A percentile compares a stretch with the other conserved stretches of the same genome.
These are phyloP conservation scores for Pneumocystis jirovecii DNA, from an alignment of 1,139 yeast species.

Conservation along the genomic window DNA sequence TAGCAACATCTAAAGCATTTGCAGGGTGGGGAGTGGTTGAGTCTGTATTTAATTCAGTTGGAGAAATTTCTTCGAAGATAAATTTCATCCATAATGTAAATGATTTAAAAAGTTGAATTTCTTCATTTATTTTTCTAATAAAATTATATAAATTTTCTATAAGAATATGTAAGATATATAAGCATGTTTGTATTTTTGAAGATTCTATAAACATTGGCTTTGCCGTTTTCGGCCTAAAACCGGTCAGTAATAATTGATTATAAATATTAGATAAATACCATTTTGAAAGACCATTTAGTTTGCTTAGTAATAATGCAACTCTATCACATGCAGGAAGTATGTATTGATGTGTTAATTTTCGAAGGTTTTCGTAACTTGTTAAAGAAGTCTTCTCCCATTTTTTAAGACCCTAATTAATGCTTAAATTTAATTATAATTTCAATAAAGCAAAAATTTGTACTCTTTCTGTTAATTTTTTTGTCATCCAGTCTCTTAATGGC, in stretches of 20 bases:
- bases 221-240: not conserved
- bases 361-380: constrained; percentile 33
- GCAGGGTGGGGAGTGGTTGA: not conserved
- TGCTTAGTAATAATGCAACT: constrained; percentile 30
- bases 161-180: not conserved
- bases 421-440: not conserved
- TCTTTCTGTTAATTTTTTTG: constrained; percentile 41
- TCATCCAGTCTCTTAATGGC: constrained; percentile 34
- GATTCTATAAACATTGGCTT: not conserved
- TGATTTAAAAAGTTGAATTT: constrained; percentile 10
- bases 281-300: constrained; percentile 1
- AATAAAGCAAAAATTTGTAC: not conserved
- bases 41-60: not conserved
- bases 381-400: constrained; percentile 40
- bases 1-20: not conserved
- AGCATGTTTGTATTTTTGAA: not conserved
- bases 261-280: not conserved
- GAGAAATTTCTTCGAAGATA: constrained; percentile 10
- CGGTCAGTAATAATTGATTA: not conserved
- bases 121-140: constrained; percentile 7
- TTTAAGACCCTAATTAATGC: constrained; percentile 34
- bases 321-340: constrained; percentile 46
- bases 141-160: constrained; percentile 4
- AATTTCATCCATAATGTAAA: constrained; percentile 15
- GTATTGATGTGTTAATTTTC: constrained; percentile 33